phyloP scores from a whole-genome alignment of 345 rosid genomes.

The Corymbia maculata region DNA sequence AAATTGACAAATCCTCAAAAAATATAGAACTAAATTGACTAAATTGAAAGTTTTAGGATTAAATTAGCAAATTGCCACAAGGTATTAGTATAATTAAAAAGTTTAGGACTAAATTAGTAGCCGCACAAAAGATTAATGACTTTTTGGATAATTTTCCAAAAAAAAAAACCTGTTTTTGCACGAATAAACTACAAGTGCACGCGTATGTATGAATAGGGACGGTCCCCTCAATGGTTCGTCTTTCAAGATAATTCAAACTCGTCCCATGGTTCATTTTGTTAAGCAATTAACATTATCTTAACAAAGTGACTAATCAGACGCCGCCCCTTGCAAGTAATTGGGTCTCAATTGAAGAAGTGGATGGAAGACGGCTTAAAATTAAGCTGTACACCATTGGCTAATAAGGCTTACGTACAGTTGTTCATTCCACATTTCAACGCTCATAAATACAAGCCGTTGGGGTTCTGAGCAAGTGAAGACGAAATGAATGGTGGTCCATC shows the following conservation, averaged over 20 bases:
- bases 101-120: not conserved
- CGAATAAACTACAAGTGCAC: rapidly evolving
- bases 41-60: not conserved
- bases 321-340: not conserved
- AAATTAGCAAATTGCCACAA: not conserved
- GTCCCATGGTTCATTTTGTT: not conserved
- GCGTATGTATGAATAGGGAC: not conserved
- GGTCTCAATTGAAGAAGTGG: not conserved
- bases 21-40: no score
- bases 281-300: not conserved
- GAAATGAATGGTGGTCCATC: not conserved
- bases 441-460: not conserved
- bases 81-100: no score
- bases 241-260: not conserved
- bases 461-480: not conserved
- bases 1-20: no score
- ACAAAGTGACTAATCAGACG: not conserved
- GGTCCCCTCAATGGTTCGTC: not conserved
- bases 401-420: not conserved
- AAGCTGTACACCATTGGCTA: not conserved
- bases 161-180: not conserved
- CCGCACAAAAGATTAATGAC: not conserved
- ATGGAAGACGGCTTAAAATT: not conserved
- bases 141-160: not conserved
- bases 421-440: not conserved